Evolutionary conservation across 1,284 basidiomycete species (phyloP).

Genomic region (Microbotryum lychnidis-dioicae): DNA sequence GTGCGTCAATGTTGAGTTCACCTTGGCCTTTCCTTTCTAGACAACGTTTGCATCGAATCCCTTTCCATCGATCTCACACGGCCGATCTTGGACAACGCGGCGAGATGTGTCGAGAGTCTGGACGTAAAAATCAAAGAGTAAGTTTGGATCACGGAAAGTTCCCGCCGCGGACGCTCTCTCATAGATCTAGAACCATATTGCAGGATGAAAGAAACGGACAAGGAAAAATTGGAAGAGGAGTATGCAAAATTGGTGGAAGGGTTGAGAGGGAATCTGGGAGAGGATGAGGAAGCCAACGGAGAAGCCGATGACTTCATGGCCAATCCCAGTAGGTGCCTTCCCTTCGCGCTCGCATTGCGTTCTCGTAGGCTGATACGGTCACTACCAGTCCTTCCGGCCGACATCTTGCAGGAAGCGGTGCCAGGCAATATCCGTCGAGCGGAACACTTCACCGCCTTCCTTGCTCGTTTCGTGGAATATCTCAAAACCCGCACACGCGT

Average conservation of each 20-base stretch:
- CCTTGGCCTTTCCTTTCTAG: constrained; percentile 41
- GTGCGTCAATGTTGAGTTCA: not conserved
- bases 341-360: not conserved
- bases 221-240: constrained; percentile 89
- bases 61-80: constrained; percentile 96
- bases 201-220: constrained; percentile 90
- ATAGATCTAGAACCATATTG: not conserved
- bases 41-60: constrained; percentile 99
- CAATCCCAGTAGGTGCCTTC: constrained; percentile 61
- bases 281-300: constrained; percentile 43
- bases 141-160: constrained; percentile 33
- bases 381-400: constrained; percentile 73
- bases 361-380: constrained; percentile 8
- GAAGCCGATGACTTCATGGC: constrained; percentile 80
- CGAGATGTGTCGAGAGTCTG: constrained; percentile 76
- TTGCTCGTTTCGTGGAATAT: constrained; percentile 98
- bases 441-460: constrained; percentile 97
- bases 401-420: constrained; percentile 87
- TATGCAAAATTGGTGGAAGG: constrained; percentile 96
- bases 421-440: constrained; percentile 98
- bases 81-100: constrained; percentile 94
- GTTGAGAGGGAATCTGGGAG: constrained; percentile 53
- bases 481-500: constrained; percentile 99
- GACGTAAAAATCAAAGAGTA: constrained; percentile 91
- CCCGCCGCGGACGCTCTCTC: too few relatives aligned